A percentile compares a stretch with the other conserved stretches of the same genome.
Conservation (phyloP, 768 basidiomycete genomes). For the Auriscalpium orientale region DNA sequence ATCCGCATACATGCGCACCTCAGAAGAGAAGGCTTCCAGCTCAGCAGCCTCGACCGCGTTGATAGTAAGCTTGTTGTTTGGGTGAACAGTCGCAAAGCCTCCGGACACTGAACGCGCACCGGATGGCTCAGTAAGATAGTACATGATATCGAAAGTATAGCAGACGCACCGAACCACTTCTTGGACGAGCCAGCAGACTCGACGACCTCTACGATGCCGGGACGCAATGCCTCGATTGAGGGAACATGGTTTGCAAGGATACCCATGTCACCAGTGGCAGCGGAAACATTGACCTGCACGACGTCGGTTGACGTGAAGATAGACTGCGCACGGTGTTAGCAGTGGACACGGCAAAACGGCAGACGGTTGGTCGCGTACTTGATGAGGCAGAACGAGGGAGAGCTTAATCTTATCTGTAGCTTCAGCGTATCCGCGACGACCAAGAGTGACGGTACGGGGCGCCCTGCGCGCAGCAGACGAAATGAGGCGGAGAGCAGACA, state of each 20-base stretch:
- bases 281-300: conserved; percentile 91
- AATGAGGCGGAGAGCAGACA: conserved; percentile 72
- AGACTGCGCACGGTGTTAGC: conserved; percentile 41
- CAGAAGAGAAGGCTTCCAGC: conserved; percentile 81
- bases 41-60: conserved; percentile 96
- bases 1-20: conserved; percentile 47
- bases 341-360: not conserved
- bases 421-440: conserved; percentile 87
- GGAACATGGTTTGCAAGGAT: conserved; percentile 98
- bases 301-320: conserved; percentile 90
- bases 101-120: conserved; percentile 61
- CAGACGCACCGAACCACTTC: conserved; percentile 85
- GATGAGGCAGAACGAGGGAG: conserved; percentile 90
- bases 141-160: not conserved
- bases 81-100: conserved; percentile 96
- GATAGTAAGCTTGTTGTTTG: conserved; percentile 93
- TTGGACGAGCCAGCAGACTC: conserved; percentile 71
- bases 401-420: conserved; percentile 86
- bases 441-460: conserved; percentile 41
- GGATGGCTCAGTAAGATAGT: not conserved
- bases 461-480: conserved; percentile 55
- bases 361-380: conserved; percentile 46
- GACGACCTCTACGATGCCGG: conserved; percentile 92
- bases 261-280: conserved; percentile 97
- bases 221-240: conserved; percentile 90